phyloP scores from a whole-genome alignment of 2,329 filamentous ascomycete genomes.

The Microsporum ferrugineum region DNA sequence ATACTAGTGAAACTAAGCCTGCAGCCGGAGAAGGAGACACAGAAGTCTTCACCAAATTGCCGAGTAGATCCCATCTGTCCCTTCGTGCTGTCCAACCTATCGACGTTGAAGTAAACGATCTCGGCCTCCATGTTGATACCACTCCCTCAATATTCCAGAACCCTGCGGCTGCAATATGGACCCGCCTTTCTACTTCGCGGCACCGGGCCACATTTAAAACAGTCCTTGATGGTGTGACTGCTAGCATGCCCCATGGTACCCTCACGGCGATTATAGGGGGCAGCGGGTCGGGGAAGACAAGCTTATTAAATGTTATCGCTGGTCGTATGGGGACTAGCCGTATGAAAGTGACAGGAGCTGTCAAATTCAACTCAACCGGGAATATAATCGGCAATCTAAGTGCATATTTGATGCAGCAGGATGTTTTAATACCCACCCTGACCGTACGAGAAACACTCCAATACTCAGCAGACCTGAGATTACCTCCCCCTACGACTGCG shows the following conservation, averaged over 20 bases:
- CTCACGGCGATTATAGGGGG: conserved; percentile 66
- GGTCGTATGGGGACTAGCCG: conserved; percentile 53
- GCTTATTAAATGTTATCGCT: conserved; percentile 58
- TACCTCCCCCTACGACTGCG: conserved; percentile 51
- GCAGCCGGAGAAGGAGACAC: neutral
- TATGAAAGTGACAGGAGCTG: conserved; percentile 40
- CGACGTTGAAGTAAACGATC: conserved; percentile 26
- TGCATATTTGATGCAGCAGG: conserved; percentile 59
- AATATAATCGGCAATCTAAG: conserved; percentile 38
- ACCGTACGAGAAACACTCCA: conserved; percentile 64
- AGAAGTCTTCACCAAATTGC: neutral
- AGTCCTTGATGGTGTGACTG: conserved; percentile 53
- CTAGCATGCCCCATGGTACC: conserved; percentile 52
- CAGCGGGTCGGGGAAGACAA: conserved; percentile 62
- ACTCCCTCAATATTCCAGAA: conserved; percentile 25
- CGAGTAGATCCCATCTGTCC: conserved; percentile 21
- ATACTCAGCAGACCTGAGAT: conserved; percentile 60
- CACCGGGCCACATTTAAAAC: conserved; percentile 27
- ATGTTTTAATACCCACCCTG: conserved; percentile 59
- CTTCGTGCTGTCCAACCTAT: conserved; percentile 33
- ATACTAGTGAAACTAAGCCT: neutral
- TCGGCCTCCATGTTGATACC: conserved; percentile 27
- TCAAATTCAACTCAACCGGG: conserved; percentile 50
- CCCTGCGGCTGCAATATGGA: conserved; percentile 23
- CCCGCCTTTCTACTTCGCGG: conserved; percentile 16